phyloP scores from a whole-genome alignment of 306 rosid species.

The Sesbania bispinosa region DNA sequence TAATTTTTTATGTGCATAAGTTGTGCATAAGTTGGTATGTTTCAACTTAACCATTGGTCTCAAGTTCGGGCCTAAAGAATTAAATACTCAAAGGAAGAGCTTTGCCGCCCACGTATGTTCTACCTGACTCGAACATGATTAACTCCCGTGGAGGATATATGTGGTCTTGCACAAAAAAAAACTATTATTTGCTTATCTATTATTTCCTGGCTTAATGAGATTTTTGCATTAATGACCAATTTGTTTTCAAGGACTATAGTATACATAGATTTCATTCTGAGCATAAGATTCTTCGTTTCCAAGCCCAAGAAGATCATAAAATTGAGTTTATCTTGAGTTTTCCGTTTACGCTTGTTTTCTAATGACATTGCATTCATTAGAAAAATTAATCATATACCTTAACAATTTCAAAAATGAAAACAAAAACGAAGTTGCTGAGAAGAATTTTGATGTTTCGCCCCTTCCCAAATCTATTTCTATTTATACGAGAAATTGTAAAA shows the following conservation, averaged over 20 bases:
- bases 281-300: no score
- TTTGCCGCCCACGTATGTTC: no score
- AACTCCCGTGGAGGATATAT: no score
- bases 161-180: no score
- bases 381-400: not conserved
- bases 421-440: not conserved
- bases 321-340: not conserved
- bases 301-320: no score
- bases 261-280: not conserved
- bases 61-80: no score
- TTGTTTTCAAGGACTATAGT: not conserved
- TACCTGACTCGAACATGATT: no score
- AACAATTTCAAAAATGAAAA: not conserved
- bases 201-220: not conserved
- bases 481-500: not conserved
- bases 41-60: no score
- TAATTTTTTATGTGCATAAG: no score
- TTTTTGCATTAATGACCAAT: not conserved
- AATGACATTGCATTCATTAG: not conserved
- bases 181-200: no score
- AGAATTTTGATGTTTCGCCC: not conserved
- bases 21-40: no score
- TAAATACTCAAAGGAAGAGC: no score
- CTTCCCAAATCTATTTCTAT: slow-evolving; percentile 4
- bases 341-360: not conserved